Percentiles rank a stretch among this genome's conserved stretches.
Evolutionary conservation across 257 asterid species (phyloP).

Genomic region (Leonotis leonurus): DNA sequence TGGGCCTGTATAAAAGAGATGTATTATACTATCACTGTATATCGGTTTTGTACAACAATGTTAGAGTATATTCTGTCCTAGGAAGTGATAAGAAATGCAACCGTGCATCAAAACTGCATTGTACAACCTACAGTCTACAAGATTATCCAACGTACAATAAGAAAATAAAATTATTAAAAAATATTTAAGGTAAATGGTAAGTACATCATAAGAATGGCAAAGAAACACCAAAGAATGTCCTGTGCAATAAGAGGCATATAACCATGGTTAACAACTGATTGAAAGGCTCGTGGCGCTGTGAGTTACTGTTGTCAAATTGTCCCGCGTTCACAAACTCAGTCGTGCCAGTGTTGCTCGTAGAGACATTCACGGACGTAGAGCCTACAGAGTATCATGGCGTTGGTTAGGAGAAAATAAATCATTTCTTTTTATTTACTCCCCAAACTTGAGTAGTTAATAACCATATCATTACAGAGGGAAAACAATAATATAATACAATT

Average conservation of each 20-base stretch:
- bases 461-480: too few species aligned
- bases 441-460: background rate
- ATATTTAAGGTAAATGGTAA: background rate
- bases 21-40: constrained; percentile 16
- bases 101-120: constrained; percentile 5
- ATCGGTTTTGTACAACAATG: constrained; percentile 22
- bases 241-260: constrained; percentile 36
- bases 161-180: background rate
- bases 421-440: background rate
- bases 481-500: too few species aligned
- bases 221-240: constrained; percentile 25
- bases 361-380: constrained; percentile 63
- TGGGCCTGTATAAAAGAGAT: constrained; percentile 5
- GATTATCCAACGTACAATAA: background rate
- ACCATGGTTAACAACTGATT: constrained; percentile 14
- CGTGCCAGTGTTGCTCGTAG: constrained; percentile 51
- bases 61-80: background rate
- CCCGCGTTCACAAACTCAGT: constrained; percentile 75
- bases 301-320: constrained; percentile 29
- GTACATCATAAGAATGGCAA: constrained; percentile 36
- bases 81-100: background rate
- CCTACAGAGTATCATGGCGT: constrained; percentile 30
- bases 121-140: constrained; percentile 21
- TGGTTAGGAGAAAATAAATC: background rate
- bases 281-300: constrained; percentile 17